These are phyloP conservation scores for Aquilaria sinensis DNA, from an alignment of 345 rosid species.

Conservation along the genomic window DNA sequence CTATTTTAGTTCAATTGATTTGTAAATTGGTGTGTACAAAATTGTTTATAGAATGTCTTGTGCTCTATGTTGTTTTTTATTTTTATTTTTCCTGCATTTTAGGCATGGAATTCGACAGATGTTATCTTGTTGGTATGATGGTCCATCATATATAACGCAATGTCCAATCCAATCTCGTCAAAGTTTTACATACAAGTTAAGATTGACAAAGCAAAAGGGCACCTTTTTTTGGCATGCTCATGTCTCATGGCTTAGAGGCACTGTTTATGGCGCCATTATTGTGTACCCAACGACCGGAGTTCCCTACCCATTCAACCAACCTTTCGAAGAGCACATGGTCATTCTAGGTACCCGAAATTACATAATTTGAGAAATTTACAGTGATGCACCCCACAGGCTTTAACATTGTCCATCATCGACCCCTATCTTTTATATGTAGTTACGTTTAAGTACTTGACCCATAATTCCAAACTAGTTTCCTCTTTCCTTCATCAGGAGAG, in stretches of 20 bases:
- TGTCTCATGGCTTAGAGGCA: slow-evolving; percentile 81
- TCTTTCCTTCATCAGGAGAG: slow-evolving; percentile 39
- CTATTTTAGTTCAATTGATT: not conserved
- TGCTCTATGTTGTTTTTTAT: not conserved
- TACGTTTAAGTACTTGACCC: no score
- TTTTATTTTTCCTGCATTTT: not conserved
- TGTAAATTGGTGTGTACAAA: no score
- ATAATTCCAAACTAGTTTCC: no score
- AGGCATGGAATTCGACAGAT: slow-evolving; percentile 92
- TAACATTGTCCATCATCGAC: no score
- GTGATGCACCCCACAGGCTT: no score
- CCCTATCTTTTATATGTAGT: no score
- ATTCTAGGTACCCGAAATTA: slow-evolving; percentile 38
- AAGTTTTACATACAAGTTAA: slow-evolving; percentile 67
- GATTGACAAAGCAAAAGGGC: slow-evolving; percentile 62
- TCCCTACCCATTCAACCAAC: slow-evolving; percentile 66
- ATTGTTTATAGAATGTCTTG: no score
- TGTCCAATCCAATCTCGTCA: slow-evolving; percentile 80
- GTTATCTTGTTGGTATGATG: slow-evolving; percentile 84
- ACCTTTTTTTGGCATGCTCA: slow-evolving; percentile 88
- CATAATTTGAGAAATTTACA: no score
- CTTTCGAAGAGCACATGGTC: slow-evolving; percentile 55
- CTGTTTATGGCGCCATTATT: slow-evolving; percentile 66
- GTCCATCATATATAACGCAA: slow-evolving; percentile 86
- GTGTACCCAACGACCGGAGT: slow-evolving; percentile 62